Conservation (phyloP, 495 filamentous ascomycete species). For the Neurospora pannonica region DNA sequence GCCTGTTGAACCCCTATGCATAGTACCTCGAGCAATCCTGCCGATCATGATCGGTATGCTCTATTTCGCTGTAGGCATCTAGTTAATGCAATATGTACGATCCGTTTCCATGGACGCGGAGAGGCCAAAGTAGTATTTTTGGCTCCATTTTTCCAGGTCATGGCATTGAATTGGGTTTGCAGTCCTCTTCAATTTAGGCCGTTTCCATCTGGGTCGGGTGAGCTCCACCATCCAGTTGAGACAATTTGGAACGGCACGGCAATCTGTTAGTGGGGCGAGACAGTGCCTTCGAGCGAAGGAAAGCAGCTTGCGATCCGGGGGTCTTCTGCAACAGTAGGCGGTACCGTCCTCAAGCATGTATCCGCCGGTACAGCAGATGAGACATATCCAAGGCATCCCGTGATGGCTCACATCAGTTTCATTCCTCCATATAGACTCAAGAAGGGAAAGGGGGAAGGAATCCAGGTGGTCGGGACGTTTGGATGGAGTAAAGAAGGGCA, state of each 20-base stretch:
- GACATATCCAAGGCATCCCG: background rate
- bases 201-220: background rate
- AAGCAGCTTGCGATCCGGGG: background rate
- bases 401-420: background rate
- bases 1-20: background rate
- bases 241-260: background rate
- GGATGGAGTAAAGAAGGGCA: background rate
- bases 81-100: background rate
- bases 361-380: background rate
- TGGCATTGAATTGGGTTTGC: no score
- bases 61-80: background rate
- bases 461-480: background rate
- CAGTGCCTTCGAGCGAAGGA: background rate
- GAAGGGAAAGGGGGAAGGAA: background rate
- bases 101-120: background rate
- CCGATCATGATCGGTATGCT: background rate
- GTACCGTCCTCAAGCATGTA: background rate
- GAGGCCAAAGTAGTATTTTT: background rate
- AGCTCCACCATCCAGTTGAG: background rate
- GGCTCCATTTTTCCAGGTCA: background rate
- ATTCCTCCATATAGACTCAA: background rate
- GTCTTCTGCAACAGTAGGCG: background rate
- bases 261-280: background rate
- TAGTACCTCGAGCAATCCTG: background rate
- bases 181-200: background rate